Evolutionary conservation across 805 yeast genomes (phyloP).

Genomic region (baker's yeast (Saccharomyces cerevisiae)): DNA sequence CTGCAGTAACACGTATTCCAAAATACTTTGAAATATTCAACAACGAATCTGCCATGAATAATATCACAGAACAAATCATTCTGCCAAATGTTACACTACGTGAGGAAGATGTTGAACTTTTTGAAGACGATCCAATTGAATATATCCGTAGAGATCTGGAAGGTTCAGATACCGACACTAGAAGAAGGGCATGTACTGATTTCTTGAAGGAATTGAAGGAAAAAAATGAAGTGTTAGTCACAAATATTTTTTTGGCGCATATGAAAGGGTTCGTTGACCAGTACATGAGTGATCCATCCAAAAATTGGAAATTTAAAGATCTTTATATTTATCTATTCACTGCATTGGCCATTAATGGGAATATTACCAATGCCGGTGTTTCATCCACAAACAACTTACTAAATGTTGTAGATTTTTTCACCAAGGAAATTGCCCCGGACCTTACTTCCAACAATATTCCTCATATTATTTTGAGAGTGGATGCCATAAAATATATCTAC

Average conservation of each 20-base stretch:
- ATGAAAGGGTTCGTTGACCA: slow-evolving; percentile 57
- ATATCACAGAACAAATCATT: slow-evolving; percentile 72
- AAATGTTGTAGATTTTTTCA: slow-evolving; percentile 81
- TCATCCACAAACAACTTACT: slow-evolving; percentile 75
- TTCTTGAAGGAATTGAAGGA: slow-evolving; percentile 80
- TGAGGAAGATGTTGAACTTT: slow-evolving; percentile 81
- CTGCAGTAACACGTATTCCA: slow-evolving; percentile 68
- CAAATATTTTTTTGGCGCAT: slow-evolving; percentile 65
- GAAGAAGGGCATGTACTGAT: slow-evolving; percentile 90
- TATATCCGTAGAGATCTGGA: slow-evolving; percentile 88
- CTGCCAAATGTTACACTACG: slow-evolving; percentile 83
- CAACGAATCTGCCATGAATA: slow-evolving; percentile 54
- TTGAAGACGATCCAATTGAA: slow-evolving; percentile 95
- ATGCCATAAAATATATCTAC: slow-evolving; percentile 85
- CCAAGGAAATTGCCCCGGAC: slow-evolving; percentile 74
- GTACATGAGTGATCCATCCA: slow-evolving; percentile 35
- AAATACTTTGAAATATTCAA: slow-evolving; percentile 60
- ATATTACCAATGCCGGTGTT: slow-evolving; percentile 79
- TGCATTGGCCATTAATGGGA: slow-evolving; percentile 85
- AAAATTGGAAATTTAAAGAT: slow-evolving; percentile 80
- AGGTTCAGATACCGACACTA: slow-evolving; percentile 87
- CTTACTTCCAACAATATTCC: slow-evolving; percentile 43
- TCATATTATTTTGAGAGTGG: slow-evolving; percentile 78
- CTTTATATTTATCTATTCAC: slow-evolving; percentile 79
- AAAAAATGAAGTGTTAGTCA: slow-evolving; percentile 63